Conservation (phyloP, 2,329 filamentous ascomycete genomes). For the Daldinia sp. region DNA sequence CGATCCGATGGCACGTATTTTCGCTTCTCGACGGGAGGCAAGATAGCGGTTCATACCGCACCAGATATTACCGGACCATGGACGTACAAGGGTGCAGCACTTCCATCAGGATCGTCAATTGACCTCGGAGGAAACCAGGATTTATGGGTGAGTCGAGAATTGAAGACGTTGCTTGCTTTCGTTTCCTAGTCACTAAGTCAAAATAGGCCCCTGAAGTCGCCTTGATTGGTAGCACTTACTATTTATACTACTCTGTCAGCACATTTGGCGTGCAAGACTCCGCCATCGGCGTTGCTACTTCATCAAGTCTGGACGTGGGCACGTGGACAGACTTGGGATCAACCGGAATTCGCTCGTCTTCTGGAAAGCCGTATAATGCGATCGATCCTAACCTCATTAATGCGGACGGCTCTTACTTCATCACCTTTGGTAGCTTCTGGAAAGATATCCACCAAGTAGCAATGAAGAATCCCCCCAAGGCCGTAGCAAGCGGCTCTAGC, state of each 20-base stretch:
- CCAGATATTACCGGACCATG: conserved; percentile 51
- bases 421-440: conserved; percentile 77
- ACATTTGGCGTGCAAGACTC: conserved; percentile 68
- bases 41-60: conserved; percentile 51
- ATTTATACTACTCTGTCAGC: conserved; percentile 74
- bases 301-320: conserved; percentile 58
- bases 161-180: background rate
- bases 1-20: conserved; percentile 54
- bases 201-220: conserved; percentile 69
- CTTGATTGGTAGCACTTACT: conserved; percentile 64
- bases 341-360: conserved; percentile 58
- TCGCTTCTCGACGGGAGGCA: conserved; percentile 52
- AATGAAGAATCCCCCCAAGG: conserved; percentile 53
- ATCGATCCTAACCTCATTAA: conserved; percentile 66
- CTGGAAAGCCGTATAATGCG: conserved; percentile 61
- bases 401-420: conserved; percentile 52
- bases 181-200: background rate
- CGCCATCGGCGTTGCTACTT: conserved; percentile 65
- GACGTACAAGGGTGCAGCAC: conserved; percentile 50
- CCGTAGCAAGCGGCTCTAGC: conserved; percentile 55
- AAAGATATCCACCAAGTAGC: conserved; percentile 66
- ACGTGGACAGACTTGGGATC: conserved; percentile 68
- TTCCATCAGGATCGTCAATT: conserved; percentile 50
- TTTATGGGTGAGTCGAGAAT: conserved; percentile 49
- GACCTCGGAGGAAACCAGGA: conserved; percentile 48